Base-by-base conservation (phyloP, 345 rosid genomes). In the Xanthoceras sorbifolium region DNA sequence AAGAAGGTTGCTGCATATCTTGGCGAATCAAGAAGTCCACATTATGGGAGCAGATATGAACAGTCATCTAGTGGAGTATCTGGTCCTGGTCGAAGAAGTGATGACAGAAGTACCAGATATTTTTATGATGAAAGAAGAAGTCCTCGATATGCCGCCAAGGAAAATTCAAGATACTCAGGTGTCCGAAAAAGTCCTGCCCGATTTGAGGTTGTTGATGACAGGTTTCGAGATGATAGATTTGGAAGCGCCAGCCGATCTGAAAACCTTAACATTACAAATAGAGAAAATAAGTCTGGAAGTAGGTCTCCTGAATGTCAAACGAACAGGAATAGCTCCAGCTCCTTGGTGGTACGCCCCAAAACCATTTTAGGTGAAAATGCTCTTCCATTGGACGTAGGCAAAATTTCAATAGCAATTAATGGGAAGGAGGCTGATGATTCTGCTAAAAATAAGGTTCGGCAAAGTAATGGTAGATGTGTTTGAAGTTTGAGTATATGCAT, bases 201-300 rank as follows among this genome's bases (percentile, higher is more conserved):
- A n/a, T 88, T 91, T 74, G 99, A 93, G 87, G 82, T 95, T 82
- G 97, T 91, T 44, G 97, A 94, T 79, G 92, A 91, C 71, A 85
- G 98, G 79, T 78, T 85, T 81, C 88, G 94, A 75, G 94, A 93
- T 28, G 90, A 85, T 34, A 74, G 72, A 28, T 11, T 6, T 48
- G 80, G 67, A 79, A 72, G 84, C 52, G 74, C 83, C 62, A 85
- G 84, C 79, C 82, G 80, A 72, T 72, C 82, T 74, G 81, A 69
- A 36, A 76, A 48, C 32, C 81, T 0, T 38, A 77, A 71, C 72
- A 73, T 75, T 46, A 48, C 82, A 57, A 50, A 75, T 71, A 80
- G 70, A 76, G 94, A 87, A 0, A 69, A 81, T 69, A 85, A 77
- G 79, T 61, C 42, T 59, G 84, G 68, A 60, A 85, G 81, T 74